These are phyloP conservation scores for Canavalia ensiformis DNA, from an alignment of 306 rosid genomes.

Conservation along the genomic window DNA sequence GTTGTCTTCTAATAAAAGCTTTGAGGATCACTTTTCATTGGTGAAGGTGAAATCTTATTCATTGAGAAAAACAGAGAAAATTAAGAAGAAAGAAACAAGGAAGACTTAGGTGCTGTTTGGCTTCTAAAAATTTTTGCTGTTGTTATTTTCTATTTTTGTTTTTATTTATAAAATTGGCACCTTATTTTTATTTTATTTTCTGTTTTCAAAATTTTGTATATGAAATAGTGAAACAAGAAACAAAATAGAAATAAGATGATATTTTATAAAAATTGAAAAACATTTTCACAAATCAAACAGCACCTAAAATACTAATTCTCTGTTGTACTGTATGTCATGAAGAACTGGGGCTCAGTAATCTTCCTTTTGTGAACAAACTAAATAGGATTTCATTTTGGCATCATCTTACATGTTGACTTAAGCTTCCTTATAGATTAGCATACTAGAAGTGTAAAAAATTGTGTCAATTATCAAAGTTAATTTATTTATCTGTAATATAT, in stretches of 20 bases:
- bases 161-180: too few species aligned
- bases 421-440: constrained; percentile 26
- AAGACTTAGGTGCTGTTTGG: background rate
- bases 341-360: background rate
- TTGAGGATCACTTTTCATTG: constrained; percentile 6
- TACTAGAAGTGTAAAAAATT: background rate
- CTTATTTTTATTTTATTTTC: too few species aligned
- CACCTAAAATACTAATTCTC: background rate
- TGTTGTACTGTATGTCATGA: constrained; percentile 6
- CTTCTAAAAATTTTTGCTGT: too few species aligned
- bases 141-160: too few species aligned
- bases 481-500: constrained; percentile 4
- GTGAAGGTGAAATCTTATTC: constrained; percentile 26
- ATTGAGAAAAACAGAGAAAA: constrained; percentile 17
- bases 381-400: background rate
- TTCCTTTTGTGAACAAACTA: constrained; percentile 9
- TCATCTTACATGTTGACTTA: background rate
- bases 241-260: too few species aligned
- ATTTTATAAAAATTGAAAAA: too few species aligned
- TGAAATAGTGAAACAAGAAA: too few species aligned
- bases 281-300: too few species aligned
- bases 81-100: constrained; percentile 12
- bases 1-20: background rate
- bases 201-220: too few species aligned
- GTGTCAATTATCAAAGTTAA: background rate